Evolutionary conservation across 352 stramenopile species (phyloP).

Genomic region (Phytophthora tubulina): DNA sequence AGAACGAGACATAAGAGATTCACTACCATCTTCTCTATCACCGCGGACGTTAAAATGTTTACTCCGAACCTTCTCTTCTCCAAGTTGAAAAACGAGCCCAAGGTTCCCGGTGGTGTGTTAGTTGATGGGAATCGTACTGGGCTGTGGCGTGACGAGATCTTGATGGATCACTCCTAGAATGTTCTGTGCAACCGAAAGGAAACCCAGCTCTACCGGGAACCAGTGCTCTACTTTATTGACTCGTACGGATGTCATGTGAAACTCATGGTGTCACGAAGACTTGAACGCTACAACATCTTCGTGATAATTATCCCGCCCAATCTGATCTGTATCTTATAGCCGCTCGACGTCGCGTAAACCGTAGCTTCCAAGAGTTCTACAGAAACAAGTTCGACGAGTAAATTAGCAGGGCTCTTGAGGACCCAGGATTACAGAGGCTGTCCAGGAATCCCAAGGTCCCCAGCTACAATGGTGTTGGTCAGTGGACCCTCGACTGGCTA

Average conservation of each 20-base stretch:
- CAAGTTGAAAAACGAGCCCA: constrained; percentile 6
- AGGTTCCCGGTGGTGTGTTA: background rate
- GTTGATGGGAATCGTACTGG: constrained; percentile 2
- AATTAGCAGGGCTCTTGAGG: background rate
- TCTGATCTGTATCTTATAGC: background rate
- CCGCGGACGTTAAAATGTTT: background rate
- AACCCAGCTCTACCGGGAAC: background rate
- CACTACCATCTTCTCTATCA: background rate
- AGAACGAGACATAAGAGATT: background rate
- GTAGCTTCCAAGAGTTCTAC: constrained; percentile 15
- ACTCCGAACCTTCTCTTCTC: background rate
- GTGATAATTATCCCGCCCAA: background rate
- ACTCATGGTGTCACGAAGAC: background rate
- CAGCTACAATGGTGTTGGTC: background rate
- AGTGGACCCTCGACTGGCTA: background rate
- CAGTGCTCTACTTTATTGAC: background rate
- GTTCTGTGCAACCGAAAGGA: background rate
- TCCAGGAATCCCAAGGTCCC: constrained; percentile 3
- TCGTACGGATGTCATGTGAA: background rate
- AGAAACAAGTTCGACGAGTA: background rate
- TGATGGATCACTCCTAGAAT: background rate
- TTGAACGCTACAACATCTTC: background rate
- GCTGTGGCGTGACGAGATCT: constrained; percentile 3
- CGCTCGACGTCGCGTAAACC: constrained; percentile 2
- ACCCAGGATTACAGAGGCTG: background rate